These are phyloP conservation scores for Wickerhamomyces sp. DNA, from an alignment of 1,139 yeast genomes.

Conservation along the genomic window DNA sequence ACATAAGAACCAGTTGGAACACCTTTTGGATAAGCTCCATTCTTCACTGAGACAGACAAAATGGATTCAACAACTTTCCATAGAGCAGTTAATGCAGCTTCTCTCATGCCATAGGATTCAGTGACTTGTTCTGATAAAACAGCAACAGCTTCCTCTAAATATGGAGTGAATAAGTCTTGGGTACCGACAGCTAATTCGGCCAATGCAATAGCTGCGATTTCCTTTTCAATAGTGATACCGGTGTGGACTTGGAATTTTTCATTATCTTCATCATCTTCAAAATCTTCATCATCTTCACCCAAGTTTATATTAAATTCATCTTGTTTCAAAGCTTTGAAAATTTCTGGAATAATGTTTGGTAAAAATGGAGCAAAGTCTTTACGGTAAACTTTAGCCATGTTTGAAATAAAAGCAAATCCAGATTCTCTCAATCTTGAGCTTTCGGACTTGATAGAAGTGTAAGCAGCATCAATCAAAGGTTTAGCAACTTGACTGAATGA, in stretches of 20 bases:
- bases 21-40: conserved; percentile 62
- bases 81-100: conserved; percentile 74
- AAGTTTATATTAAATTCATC: conserved; percentile 58
- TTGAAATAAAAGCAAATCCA: conserved; percentile 91
- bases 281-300: conserved; percentile 34
- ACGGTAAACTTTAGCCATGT: conserved; percentile 93
- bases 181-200: conserved; percentile 88
- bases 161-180: conserved; percentile 73
- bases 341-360: conserved; percentile 76
- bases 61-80: conserved; percentile 81
- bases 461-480: conserved; percentile 87
- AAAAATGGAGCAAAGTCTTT: conserved; percentile 85
- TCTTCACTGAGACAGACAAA: conserved; percentile 52
- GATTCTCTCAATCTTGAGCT: conserved; percentile 89
- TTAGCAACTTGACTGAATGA: conserved; percentile 81
- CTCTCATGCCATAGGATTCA: conserved; percentile 89
- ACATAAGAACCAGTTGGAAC: conserved; percentile 62
- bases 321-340: conserved; percentile 79
- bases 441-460: conserved; percentile 70
- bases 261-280: conserved; percentile 50
- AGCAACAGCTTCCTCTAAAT: conserved; percentile 66
- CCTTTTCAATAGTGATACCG: conserved; percentile 95
- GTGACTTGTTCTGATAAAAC: conserved; percentile 69
- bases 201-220: conserved; percentile 91
- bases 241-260: conserved; percentile 83